Evolutionary conservation across 2,329 filamentous ascomycete genomes (phyloP), one percentile per base, ranked within the genome.

Genomic region (Sporothrix euskadiensis): DNA sequence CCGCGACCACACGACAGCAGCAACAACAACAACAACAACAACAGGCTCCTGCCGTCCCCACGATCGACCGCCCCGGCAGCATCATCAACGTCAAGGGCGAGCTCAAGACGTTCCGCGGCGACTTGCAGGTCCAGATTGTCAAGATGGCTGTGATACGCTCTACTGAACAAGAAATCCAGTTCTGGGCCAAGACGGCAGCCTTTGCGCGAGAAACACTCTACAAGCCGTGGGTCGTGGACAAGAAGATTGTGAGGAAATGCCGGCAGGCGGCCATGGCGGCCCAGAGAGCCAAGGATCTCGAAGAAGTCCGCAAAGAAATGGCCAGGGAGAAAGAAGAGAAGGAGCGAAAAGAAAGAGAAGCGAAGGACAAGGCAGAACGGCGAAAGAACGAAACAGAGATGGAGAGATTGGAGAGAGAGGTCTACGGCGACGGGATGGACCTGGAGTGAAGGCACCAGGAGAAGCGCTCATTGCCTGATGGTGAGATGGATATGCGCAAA

Each of bases 21-120:
- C n/a, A 35, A 35, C 35, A 35, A 35, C 35, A 35, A 26, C 57
- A 32, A 22, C 66, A 69, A 54, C 47, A 47, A 19, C 71, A 44
- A 16, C 41, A 47, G 59, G 61, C 26, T n/a, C 14, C 68, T 2
- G 6, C 65, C 19, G 32, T 57, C 12, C 61, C 69, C 44, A 9
- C 35, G 26, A 10, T 12, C 22, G 10, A 35, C 39, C 4, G 8
- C 19, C 52, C 69, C 14, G 89, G 89, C 26, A 81, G 81, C 35
- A 82, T 90, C 3, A 81, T 90, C 16, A 87, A 90, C 71, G 79
- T 90, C 73, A 89, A 88, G 75, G 89, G 89, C 7, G 80, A 81
- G 1, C 76, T 90, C 19, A 81, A 78, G 5, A 78, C 81, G 0
- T 90, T 84, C 74, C 83, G 80, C 83, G 73, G n/a, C 35, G 57